These are phyloP conservation scores for Lactifluus volemus DNA, from an alignment of 768 basidiomycete genomes.

Conservation along the genomic window DNA sequence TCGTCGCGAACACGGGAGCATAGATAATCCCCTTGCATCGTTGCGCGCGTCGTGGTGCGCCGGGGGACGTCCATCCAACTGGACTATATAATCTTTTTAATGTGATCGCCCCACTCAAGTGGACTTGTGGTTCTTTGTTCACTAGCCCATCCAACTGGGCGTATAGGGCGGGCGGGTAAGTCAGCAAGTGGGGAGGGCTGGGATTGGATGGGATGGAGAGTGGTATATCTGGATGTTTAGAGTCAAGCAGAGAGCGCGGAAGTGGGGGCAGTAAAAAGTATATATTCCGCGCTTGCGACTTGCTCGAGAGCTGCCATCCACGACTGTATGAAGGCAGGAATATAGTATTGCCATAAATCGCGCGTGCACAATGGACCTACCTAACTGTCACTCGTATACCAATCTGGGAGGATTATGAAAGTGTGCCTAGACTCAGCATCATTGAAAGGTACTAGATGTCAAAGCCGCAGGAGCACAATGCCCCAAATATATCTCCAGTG, in stretches of 20 bases:
- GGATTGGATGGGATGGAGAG: not conserved
- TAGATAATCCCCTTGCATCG: not conserved
- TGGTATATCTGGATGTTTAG: not conserved
- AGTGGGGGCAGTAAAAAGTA: not conserved
- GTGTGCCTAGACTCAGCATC: no score
- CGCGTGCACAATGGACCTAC: no score
- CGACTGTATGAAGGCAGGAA: no score
- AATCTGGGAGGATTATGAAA: no score
- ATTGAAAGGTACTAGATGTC: not conserved
- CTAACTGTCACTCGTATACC: no score
- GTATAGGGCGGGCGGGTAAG: not conserved
- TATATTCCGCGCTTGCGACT: not conserved
- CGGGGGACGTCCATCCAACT: constrained; percentile 17
- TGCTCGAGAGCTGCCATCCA: not conserved
- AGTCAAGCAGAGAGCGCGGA: no score
- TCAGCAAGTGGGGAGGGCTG: not conserved
- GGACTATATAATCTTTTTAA: no score
- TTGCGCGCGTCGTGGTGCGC: not conserved
- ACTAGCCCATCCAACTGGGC: constrained; percentile 18
- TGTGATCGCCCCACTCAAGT: no score
- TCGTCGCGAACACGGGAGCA: not conserved
- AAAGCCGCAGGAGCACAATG: not conserved
- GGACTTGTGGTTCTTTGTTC: no score
- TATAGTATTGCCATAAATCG: no score
- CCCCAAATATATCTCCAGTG: no score